These are phyloP conservation scores for Stagonosporopsis rhizophila DNA, from an alignment of 2,329 filamentous ascomycete genomes.

Conservation along the genomic window DNA sequence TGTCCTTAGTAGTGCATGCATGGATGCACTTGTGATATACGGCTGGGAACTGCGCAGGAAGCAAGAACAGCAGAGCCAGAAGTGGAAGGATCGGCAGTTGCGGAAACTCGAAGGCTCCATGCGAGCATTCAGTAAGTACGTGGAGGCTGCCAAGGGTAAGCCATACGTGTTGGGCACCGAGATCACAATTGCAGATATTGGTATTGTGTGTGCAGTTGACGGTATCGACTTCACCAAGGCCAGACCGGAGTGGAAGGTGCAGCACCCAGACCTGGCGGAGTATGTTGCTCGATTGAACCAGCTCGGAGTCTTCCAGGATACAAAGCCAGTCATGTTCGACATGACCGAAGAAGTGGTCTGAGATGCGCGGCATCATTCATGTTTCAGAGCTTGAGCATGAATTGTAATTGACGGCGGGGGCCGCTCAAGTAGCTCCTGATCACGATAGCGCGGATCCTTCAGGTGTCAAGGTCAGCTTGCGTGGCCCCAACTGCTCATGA, in stretches of 20 bases:
- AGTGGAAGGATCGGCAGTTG: slow-evolving; percentile 22
- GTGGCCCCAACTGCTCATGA: no score
- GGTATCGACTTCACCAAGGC: slow-evolving; percentile 12
- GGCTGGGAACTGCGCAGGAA: slow-evolving; percentile 20
- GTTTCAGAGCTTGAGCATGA: no score
- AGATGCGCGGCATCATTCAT: background rate
- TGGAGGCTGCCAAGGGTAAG: slow-evolving; percentile 4
- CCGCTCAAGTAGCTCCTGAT: no score
- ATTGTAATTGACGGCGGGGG: no score
- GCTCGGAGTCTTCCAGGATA: slow-evolving; percentile 21
- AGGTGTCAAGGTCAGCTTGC: no score
- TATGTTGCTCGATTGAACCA: slow-evolving; percentile 18
- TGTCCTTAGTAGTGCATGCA: slow-evolving; percentile 18
- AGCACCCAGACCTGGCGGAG: slow-evolving; percentile 15
- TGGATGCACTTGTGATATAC: slow-evolving; percentile 22
- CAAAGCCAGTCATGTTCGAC: slow-evolving; percentile 27
- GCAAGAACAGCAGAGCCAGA: slow-evolving; percentile 9
- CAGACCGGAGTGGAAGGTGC: slow-evolving; percentile 13
- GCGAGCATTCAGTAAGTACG: slow-evolving; percentile 16
- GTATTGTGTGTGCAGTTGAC: slow-evolving; percentile 17
- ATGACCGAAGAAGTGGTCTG: slow-evolving; percentile 20
- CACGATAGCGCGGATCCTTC: no score
- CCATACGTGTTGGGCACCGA: slow-evolving; percentile 17
- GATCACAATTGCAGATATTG: slow-evolving; percentile 25
- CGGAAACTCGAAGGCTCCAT: slow-evolving; percentile 25